phyloP scores from a whole-genome alignment of 2,329 filamentous ascomycete genomes.

The Colletotrichum lindemuthianum region DNA sequence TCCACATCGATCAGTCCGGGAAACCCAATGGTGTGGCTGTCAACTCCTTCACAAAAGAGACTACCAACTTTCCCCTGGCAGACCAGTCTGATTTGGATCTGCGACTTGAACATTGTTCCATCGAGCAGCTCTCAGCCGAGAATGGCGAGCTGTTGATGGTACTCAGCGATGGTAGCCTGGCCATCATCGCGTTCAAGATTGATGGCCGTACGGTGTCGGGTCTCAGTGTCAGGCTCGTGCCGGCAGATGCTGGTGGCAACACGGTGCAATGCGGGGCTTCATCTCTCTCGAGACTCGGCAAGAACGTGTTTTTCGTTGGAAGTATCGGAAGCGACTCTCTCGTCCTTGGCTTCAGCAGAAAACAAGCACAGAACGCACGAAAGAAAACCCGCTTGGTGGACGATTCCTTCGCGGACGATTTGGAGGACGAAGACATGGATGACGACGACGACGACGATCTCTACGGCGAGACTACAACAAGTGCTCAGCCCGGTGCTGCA shows the following conservation, averaged over 20 bases:
- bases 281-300: conserved; percentile 75
- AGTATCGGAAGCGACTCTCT: conserved; percentile 86
- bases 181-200: conserved; percentile 82
- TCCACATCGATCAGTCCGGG: conserved; percentile 95
- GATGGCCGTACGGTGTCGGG: conserved; percentile 93
- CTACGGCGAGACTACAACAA: conserved; percentile 58
- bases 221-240: conserved; percentile 75
- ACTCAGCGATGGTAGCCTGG: conserved; percentile 78
- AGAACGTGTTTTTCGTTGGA: conserved; percentile 81
- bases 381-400: conserved; percentile 71
- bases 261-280: conserved; percentile 72
- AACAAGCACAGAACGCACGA: conserved; percentile 67
- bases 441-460: conserved; percentile 71
- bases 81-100: conserved; percentile 87
- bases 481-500: conserved; percentile 46
- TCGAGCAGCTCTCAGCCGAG: conserved; percentile 81
- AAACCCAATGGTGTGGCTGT: conserved; percentile 93
- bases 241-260: conserved; percentile 69
- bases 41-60: conserved; percentile 86
- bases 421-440: conserved; percentile 67
- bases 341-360: conserved; percentile 81
- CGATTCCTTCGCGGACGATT: conserved; percentile 61
- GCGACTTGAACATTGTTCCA: conserved; percentile 81
- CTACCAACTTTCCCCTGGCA: conserved; percentile 83
- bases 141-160: conserved; percentile 87